These are phyloP conservation scores for Gentiana macrophylla DNA, from an alignment of 257 asterid species.

Conservation along the genomic window DNA sequence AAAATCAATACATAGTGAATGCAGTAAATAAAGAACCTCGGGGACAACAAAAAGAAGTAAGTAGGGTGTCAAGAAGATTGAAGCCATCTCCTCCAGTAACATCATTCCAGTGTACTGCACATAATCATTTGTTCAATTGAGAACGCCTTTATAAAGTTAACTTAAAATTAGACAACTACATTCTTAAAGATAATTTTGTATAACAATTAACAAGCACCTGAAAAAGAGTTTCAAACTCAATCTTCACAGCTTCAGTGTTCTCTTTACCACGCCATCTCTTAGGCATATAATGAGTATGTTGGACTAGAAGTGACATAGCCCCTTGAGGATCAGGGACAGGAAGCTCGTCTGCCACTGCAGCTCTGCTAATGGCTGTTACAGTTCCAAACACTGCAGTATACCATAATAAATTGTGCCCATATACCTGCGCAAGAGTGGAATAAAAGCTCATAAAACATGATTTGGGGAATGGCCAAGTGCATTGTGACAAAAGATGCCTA, in stretches of 20 bases:
- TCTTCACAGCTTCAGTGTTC: conserved; percentile 53
- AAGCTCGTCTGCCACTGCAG: conserved; percentile 69
- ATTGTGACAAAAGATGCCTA: background rate
- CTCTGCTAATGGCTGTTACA: conserved; percentile 92
- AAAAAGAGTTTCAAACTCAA: conserved; percentile 83
- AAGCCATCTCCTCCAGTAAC: conserved; percentile 96
- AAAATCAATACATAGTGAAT: background rate
- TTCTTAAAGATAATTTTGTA: no score
- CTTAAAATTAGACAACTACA: background rate
- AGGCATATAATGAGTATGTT: conserved; percentile 91
- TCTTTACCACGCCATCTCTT: conserved; percentile 97
- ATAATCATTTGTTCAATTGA: background rate
- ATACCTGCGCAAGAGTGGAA: conserved; percentile 43
- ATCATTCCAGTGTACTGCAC: conserved; percentile 90
- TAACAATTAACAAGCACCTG: conserved; percentile 42
- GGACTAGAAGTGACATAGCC: conserved; percentile 71
- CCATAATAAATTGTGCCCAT: conserved; percentile 94
- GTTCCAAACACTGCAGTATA: conserved; percentile 97
- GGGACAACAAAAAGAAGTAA: conserved; percentile 74
- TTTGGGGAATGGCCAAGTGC: background rate
- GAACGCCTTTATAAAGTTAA: background rate
- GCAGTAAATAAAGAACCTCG: conserved; percentile 36
- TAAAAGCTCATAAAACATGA: conserved; percentile 2
- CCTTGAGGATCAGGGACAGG: conserved; percentile 85
- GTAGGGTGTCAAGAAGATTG: conserved; percentile 89